These are phyloP conservation scores for Erigeron canadensis DNA, from an alignment of 129 eudicot genomes.

Conservation along the genomic window DNA sequence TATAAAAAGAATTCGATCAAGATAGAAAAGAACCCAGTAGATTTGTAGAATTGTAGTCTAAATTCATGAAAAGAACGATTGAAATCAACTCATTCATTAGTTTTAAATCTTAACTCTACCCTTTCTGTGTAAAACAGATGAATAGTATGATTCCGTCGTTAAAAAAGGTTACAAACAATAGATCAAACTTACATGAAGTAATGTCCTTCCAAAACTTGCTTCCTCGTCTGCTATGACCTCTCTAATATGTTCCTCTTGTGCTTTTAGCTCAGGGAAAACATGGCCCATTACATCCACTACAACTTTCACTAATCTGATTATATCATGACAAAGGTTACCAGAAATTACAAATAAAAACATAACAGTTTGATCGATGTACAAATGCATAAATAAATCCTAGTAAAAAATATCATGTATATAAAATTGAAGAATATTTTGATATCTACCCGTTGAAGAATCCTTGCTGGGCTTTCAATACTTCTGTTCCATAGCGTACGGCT, in stretches of 20 bases:
- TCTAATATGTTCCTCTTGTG: slow-evolving; percentile 56
- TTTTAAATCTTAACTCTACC: neutral
- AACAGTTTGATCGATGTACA: too few relatives aligned
- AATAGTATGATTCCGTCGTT: too few relatives aligned
- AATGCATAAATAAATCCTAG: too few relatives aligned
- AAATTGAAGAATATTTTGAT: neutral
- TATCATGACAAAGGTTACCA: slow-evolving; percentile 3
- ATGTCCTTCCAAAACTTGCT: slow-evolving; percentile 85
- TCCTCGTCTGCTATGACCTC: slow-evolving; percentile 87
- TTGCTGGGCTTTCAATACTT: slow-evolving; percentile 78
- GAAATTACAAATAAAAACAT: neutral
- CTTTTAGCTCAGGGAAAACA: slow-evolving; percentile 83
- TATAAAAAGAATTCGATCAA: neutral
- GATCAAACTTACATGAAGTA: slow-evolving; percentile 64
- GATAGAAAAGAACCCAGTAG: neutral
- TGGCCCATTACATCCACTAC: slow-evolving; percentile 87
- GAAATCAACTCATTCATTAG: neutral
- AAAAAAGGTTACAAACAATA: neutral
- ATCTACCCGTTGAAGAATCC: slow-evolving; percentile 88
- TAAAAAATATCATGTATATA: neutral
- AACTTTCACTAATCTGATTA: slow-evolving; percentile 64
- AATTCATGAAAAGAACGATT: neutral
- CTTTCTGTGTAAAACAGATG: too few relatives aligned
- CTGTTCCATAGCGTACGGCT: slow-evolving; percentile 96
- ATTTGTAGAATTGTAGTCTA: neutral